Evolutionary conservation across 805 yeast species (phyloP), one percentile per base, ranked within the genome.

Genomic region (Cephaloascus fragrans): DNA sequence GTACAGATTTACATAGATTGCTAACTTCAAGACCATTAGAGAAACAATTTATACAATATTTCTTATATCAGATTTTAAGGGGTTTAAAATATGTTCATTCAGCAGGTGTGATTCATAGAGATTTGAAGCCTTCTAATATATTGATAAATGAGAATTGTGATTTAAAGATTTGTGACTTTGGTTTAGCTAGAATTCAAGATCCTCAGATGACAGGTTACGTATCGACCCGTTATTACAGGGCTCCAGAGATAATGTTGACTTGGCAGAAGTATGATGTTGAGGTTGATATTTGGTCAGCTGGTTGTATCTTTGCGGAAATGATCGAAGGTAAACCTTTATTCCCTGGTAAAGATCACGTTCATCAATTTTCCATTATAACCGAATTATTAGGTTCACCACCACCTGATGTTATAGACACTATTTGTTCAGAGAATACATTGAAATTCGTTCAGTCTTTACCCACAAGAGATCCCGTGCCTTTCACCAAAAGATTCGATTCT

Each of bases 171-270:
- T 86, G 95, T 63, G 96, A 86, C 60, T 86, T 90, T 57, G 98
- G 98, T 18, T 69, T 90, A 44, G 97, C 97, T 26, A 75, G 98
- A 56, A 84, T 90, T 54, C 97, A 90, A 67, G 98, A 90, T 63
- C 96, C 97, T 12, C 97, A 90, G 59, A 90, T 90, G 98, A 90
- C 97, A 1, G 98, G 97, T 8, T 90, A 90, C 58, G 98, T 90
- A 15, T 83, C 95, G 4, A 90, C 98, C 3, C 64, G 98, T 53
- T 90, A 88, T 67, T 90, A 90, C 62, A 75, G 98, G 45, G 98
- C 97, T 0, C 98, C 98, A 2, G 98, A 90, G 59, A 90, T 90
- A 61, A 90, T 90, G 98, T 73, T 90, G 47, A 88, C 97, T 19
- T 90, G 97, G 97, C 98, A 90, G 59, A 87, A 90, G 56, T 90